These are phyloP conservation scores for Cladosporium sphaerospermum DNA, from an alignment of 2,329 filamentous ascomycete species.

Conservation along the genomic window DNA sequence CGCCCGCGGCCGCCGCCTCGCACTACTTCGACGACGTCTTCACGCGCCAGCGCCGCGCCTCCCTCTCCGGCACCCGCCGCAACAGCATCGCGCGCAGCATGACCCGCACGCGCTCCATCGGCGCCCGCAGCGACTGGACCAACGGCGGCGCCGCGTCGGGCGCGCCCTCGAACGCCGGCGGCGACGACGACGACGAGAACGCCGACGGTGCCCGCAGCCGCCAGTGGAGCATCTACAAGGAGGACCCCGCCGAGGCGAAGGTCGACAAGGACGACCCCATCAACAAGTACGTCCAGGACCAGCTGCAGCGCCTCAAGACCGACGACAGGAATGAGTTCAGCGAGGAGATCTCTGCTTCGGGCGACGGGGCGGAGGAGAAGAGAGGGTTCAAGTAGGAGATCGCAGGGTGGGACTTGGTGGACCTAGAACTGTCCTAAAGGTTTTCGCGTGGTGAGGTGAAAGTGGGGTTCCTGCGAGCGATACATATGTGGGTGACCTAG, in stretches of 20 bases:
- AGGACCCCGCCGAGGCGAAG: slow-evolving; percentile 42
- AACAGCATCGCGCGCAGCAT: slow-evolving; percentile 44
- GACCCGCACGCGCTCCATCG: slow-evolving; percentile 60
- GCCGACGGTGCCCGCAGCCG: slow-evolving; percentile 27
- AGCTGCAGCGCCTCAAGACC: slow-evolving; percentile 66
- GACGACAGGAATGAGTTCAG: slow-evolving; percentile 49
- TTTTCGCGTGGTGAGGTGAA: not conserved
- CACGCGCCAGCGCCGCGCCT: slow-evolving; percentile 45
- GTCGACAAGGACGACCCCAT: slow-evolving; percentile 54
- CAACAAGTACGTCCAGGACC: slow-evolving; percentile 73
- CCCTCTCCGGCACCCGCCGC: slow-evolving; percentile 54
- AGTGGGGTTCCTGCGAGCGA: not conserved
- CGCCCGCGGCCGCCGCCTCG: slow-evolving; percentile 72
- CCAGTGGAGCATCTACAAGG: slow-evolving; percentile 46
- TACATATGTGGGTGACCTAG: no score
- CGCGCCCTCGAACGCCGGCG: slow-evolving; percentile 24
- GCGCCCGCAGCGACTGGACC: slow-evolving; percentile 68
- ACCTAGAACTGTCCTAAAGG: not conserved
- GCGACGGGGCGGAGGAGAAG: slow-evolving; percentile 23
- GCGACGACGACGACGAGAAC: slow-evolving; percentile 20
- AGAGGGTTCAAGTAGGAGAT: not conserved
- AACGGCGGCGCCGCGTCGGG: slow-evolving; percentile 26
- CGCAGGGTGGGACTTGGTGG: not conserved
- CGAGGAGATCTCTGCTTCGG: slow-evolving; percentile 57
- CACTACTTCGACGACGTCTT: slow-evolving; percentile 96